Percentiles rank a stretch among this genome's conserved stretches.
phyloP scores from a whole-genome alignment of 73 alveolate species.

The Uronychia binucleata region DNA sequence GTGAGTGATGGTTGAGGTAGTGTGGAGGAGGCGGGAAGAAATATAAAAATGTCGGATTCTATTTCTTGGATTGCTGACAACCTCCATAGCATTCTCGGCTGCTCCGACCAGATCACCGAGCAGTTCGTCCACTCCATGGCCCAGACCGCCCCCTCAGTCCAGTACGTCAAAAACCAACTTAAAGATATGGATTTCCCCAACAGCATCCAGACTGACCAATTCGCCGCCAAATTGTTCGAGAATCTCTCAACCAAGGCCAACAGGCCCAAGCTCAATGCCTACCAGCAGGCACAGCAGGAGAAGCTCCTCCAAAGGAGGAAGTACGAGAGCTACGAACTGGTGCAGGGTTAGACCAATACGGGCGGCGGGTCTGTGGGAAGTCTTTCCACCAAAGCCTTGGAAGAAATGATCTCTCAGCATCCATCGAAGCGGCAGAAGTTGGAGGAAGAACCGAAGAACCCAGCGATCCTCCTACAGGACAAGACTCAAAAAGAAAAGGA shows the following conservation, averaged over 20 bases:
- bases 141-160: slow-evolving; percentile 1
- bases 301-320: background rate
- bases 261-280: slow-evolving; percentile 16
- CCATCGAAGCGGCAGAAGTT: background rate
- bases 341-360: slow-evolving; percentile 2
- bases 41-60: background rate
- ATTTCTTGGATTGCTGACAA: slow-evolving; percentile 32
- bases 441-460: background rate
- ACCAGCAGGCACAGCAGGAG: slow-evolving; percentile 15
- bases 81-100: slow-evolving; percentile 31
- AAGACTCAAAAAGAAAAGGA: background rate
- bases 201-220: slow-evolving; percentile 5
- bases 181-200: slow-evolving; percentile 15
- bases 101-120: slow-evolving; percentile 20
- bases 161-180: slow-evolving; percentile 1
- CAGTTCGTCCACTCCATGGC: slow-evolving; percentile 18
- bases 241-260: slow-evolving; percentile 14
- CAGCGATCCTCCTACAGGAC: background rate
- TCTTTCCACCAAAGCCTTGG: background rate
- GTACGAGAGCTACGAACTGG: background rate
- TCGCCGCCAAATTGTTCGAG: slow-evolving; percentile 11
- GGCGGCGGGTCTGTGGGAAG: background rate
- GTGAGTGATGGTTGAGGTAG: background rate
- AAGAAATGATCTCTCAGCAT: background rate
- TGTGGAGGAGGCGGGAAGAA: background rate